Conservation (phyloP, 2,329 filamentous ascomycete genomes). For the Alternaria sp. region DNA sequence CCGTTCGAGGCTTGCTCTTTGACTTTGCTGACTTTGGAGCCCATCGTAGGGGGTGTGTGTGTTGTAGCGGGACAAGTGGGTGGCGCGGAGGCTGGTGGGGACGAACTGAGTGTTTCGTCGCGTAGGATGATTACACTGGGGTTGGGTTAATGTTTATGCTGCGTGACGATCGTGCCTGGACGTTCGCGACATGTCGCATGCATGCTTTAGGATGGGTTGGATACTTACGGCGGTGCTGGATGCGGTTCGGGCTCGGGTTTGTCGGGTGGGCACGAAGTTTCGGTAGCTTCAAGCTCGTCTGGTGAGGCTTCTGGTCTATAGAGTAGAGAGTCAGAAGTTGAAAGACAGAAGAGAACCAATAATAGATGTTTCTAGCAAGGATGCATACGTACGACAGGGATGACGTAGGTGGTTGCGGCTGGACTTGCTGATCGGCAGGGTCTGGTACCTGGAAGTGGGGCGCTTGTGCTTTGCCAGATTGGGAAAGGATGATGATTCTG, state of each 20-base stretch:
- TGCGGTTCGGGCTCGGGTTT: slow-evolving; percentile 24
- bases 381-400: slow-evolving; percentile 29
- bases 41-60: slow-evolving; percentile 29
- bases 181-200: not conserved
- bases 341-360: slow-evolving; percentile 9
- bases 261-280: not conserved
- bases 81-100: not conserved
- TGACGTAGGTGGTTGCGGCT: slow-evolving; percentile 35
- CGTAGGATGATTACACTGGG: slow-evolving; percentile 32
- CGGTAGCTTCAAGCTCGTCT: not conserved
- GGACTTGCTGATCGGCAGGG: slow-evolving; percentile 24
- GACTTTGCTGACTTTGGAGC: slow-evolving; percentile 41
- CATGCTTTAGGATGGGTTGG: not conserved
- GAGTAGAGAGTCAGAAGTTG: not conserved
- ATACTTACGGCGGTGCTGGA: slow-evolving; percentile 28
- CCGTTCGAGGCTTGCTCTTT: slow-evolving; percentile 20
- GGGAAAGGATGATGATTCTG: slow-evolving; percentile 38
- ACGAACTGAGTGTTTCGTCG: slow-evolving; percentile 2
- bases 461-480: slow-evolving; percentile 25
- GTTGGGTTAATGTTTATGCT: not conserved
- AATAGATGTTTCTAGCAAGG: slow-evolving; percentile 18
- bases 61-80: not conserved
- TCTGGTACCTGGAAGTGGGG: slow-evolving; percentile 31
- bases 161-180: not conserved
- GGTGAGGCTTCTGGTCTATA: slow-evolving; percentile 5